A percentile compares a stretch with the other conserved stretches of the same genome.
Evolutionary conservation across 2,329 filamentous ascomycete genomes (phyloP).

Genomic region (Cephalotrichum gorgonifer): DNA sequence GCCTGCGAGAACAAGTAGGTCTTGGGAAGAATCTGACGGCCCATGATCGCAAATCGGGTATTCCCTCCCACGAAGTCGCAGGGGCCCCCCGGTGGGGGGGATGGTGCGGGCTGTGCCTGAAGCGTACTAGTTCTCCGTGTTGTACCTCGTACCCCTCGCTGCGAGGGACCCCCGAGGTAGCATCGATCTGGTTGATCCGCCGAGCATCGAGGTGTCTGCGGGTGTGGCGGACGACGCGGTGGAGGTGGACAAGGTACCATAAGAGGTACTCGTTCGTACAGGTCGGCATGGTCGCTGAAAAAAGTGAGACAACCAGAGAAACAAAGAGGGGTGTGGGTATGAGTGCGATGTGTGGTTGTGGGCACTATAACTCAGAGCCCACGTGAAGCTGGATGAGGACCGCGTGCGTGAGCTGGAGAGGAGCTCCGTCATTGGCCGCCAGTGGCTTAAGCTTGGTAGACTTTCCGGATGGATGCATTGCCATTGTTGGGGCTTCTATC

Average conservation of each 20-base stretch:
- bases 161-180: background rate
- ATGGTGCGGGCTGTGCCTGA: background rate
- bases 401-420: background rate
- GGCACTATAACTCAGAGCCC: no score
- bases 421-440: background rate
- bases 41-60: background rate
- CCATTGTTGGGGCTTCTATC: background rate
- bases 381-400: background rate
- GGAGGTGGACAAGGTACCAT: background rate
- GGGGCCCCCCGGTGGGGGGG: no score
- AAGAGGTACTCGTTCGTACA: no score
- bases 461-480: conserved; percentile 3
- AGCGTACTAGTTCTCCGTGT: background rate
- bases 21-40: background rate
- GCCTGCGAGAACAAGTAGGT: no score
- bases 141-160: background rate
- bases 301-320: background rate
- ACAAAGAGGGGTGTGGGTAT: background rate
- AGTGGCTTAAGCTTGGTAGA: conserved; percentile 1
- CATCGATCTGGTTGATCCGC: background rate
- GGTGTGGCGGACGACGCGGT: background rate
- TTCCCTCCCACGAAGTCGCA: background rate
- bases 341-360: no score
- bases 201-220: background rate
- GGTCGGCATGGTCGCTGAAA: background rate